phyloP scores from a whole-genome alignment of 768 basidiomycete genomes.

The Termitomyces sp. region DNA sequence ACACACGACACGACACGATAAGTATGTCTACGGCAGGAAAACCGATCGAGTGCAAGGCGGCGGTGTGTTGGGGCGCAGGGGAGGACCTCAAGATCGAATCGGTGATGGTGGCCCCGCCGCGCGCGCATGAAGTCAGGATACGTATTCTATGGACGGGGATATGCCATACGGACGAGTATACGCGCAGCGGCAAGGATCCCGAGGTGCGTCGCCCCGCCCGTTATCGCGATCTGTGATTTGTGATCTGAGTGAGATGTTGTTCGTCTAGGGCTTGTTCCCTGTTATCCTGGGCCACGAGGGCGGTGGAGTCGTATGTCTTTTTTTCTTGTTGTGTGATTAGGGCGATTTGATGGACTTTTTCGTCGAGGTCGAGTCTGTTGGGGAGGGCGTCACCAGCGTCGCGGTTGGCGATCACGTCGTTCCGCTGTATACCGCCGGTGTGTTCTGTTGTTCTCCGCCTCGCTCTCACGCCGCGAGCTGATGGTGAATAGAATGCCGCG shows the following conservation, averaged over 20 bases:
- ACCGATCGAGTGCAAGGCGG: constrained; percentile 83
- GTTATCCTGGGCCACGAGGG: constrained; percentile 95
- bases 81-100: constrained; percentile 84
- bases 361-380: constrained; percentile 88
- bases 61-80: constrained; percentile 93
- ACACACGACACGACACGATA: neutral
- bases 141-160: constrained; percentile 91
- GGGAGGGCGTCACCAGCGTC: constrained; percentile 83
- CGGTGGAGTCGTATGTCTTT: constrained; percentile 69
- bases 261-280: constrained; percentile 73
- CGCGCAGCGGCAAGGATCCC: constrained; percentile 91
- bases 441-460: constrained; percentile 10
- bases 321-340: neutral
- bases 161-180: constrained; percentile 98
- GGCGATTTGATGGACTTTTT: neutral
- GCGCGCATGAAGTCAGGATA: constrained; percentile 88
- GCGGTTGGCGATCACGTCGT: constrained; percentile 93
- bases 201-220: constrained; percentile 52
- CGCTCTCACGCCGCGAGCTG: neutral
- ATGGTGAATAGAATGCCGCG: constrained; percentile 64
- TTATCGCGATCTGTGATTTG: neutral
- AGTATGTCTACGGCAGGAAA: constrained; percentile 78
- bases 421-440: constrained; percentile 93
- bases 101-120: constrained; percentile 90
- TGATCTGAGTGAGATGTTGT: neutral